These are phyloP conservation scores for Yamadazyma songkhlaensis DNA, from an alignment of 1,139 yeast genomes.

Conservation along the genomic window DNA sequence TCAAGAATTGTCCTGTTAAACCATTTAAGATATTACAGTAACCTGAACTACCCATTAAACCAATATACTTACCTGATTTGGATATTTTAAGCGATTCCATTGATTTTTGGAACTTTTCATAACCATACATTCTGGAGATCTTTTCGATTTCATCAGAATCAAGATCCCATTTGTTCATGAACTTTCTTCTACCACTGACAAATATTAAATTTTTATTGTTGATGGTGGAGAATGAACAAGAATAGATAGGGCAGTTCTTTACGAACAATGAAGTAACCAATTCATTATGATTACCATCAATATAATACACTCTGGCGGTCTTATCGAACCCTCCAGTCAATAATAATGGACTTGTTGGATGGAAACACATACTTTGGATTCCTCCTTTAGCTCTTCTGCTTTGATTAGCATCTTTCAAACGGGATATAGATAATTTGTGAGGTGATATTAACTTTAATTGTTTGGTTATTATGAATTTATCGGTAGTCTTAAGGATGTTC, in stretches of 20 bases:
- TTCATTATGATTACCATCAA: slow-evolving; percentile 85
- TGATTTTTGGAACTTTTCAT: slow-evolving; percentile 78
- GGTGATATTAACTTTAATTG: slow-evolving; percentile 66
- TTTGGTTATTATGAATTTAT: slow-evolving; percentile 51
- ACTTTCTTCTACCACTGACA: slow-evolving; percentile 90
- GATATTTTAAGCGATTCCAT: slow-evolving; percentile 82
- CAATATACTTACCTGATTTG: slow-evolving; percentile 67
- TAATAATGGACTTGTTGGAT: slow-evolving; percentile 77
- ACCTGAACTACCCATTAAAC: slow-evolving; percentile 80
- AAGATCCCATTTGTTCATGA: slow-evolving; percentile 90
- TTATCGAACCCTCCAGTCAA: slow-evolving; percentile 92
- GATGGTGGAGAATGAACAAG: slow-evolving; percentile 59
- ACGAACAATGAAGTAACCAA: slow-evolving; percentile 80
- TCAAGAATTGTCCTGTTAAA: slow-evolving; percentile 76
- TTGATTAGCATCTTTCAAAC: slow-evolving; percentile 84
- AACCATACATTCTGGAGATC: slow-evolving; percentile 87
- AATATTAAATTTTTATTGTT: slow-evolving; percentile 54
- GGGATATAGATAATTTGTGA: slow-evolving; percentile 64
- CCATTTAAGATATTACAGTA: slow-evolving; percentile 85
- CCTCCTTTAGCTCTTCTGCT: slow-evolving; percentile 70
- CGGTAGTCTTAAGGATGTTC: slow-evolving; percentile 57
- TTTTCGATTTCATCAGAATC: slow-evolving; percentile 75
- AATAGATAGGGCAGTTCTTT: slow-evolving; percentile 74
- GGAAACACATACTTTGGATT: slow-evolving; percentile 81
- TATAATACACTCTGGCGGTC: slow-evolving; percentile 80